These are phyloP conservation scores for Silene uniflora DNA, from an alignment of 148 eudicot species.

Conservation along the genomic window DNA sequence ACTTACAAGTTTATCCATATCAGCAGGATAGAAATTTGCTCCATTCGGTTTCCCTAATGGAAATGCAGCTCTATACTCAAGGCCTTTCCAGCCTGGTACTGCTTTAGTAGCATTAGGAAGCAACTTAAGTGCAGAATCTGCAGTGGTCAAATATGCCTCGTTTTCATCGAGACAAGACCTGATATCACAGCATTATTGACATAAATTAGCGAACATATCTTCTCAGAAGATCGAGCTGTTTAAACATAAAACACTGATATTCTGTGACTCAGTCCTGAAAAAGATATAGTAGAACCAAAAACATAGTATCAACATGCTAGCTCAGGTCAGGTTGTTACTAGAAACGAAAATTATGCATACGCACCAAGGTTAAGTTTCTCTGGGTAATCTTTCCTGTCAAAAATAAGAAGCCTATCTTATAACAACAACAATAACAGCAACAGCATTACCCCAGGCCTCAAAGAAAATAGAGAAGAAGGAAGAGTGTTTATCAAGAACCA, in stretches of 20 bases:
- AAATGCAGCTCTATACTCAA: conserved; percentile 78
- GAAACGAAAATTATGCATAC: neutral
- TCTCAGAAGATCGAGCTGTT: neutral
- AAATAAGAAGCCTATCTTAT: no score
- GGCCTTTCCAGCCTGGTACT: conserved; percentile 78
- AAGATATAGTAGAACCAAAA: conserved; percentile 6
- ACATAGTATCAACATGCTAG: neutral
- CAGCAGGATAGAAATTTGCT: conserved; percentile 90
- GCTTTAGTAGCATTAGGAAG: conserved; percentile 62
- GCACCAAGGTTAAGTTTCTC: neutral
- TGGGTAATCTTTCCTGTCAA: no score
- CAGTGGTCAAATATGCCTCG: conserved; percentile 73
- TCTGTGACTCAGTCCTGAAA: neutral
- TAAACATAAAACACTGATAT: neutral
- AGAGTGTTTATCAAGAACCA: neutral
- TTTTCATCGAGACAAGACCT: conserved; percentile 91
- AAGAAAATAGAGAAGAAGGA: neutral
- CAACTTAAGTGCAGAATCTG: conserved; percentile 75
- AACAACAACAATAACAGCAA: no score
- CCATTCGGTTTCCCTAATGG: conserved; percentile 70
- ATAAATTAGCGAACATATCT: conserved; percentile 6
- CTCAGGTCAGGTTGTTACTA: neutral
- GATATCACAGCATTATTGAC: conserved; percentile 16
- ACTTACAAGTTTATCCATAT: conserved; percentile 85
- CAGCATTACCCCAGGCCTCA: neutral